Base-by-base conservation (phyloP, 768 basidiomycete species). In the Vararia minispora region DNA sequence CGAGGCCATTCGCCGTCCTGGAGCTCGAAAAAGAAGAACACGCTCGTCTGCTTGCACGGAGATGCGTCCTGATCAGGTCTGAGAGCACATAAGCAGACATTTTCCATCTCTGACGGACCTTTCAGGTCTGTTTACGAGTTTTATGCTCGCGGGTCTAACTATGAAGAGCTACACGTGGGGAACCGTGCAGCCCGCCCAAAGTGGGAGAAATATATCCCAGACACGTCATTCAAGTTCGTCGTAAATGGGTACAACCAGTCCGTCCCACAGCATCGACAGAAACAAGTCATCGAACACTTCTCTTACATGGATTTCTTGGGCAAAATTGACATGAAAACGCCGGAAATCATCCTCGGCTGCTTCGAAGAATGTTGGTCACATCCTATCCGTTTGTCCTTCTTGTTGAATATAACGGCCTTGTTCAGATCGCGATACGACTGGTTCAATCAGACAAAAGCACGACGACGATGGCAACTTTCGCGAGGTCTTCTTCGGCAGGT, bases 1-100 rank as follows among this genome's bases (percentile, higher is more conserved):
- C 58, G 28, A 65, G 77, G 35, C 87, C 88, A 2, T 89, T 81
- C 58, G 79, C 88, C 72, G 59, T 85, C 30, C 57, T 91, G 24
- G 63, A 62, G 7, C 61, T 97, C 5, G 71, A 76, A 16, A 55
- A 65, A 20, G 89, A 89, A 47, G 72, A 76, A 25, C 77, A 94
- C 43, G 89, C 83, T 0, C 59, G 66, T 32, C 55, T 72, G n/a
- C 64, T 99, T 20, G 82, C 85, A 0, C 61, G 67, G 41, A 63
- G 94, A 47, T 86, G 88, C 49, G 77, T 94, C 30, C 56, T 92
- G 35, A 71, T 98, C 53, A 90, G 81, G 90, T 91, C 43, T 39
- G 74, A 58, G 25, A 35, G 14, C 40, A 35, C 28, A 31, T n/a
- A n/a, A n/a, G n/a, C n/a, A n/a, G n/a, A 33, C 17, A 34, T 41